Evolutionary conservation across 371 early-diverging fungal genomes (phyloP), one percentile per base, ranked within the genome.

Genomic region (Mortierella sp.): DNA sequence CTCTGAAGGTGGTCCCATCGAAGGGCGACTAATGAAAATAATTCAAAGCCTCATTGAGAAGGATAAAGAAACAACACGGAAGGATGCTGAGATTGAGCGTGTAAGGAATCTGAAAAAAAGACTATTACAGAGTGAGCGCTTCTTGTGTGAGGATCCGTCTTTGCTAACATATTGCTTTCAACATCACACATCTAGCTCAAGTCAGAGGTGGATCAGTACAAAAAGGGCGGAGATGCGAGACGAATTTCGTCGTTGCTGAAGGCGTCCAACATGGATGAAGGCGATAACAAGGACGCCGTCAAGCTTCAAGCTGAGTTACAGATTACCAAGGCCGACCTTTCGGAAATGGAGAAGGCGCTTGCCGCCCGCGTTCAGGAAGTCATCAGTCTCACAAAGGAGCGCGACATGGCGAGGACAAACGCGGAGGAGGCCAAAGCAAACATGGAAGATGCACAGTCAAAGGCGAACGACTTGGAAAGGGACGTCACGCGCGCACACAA

Each of bases 401-500:
- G 64, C 19, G 72, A 72, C 21, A 37, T 24, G 3, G 74, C 69
- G 6, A 53, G 71, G 51, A 34, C 69, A 0, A 69, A 76, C 69
- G 31, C 80, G 51, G 55, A 50, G 10, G 84, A 83, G 34, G 51
- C 75, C 50, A 50, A 50, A 16, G 50, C 50, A 0, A 69, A 76
- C 61, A 40, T 83, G 59, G 55, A 50, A 5, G 84, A 83, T 19
- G 51, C 75, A 14, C 76, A 74, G 13, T 21, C 71, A 34, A 69
- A 77, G 8, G 64, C 28, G 0, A 75, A 83, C 1, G 74, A 73
- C 13, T 14, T 83, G 50, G 54, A 46, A 21, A 77, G 55, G 64
- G 78, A 72, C 11, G 69, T 80, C 43, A 34, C 53, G 10, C 76
- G 80, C 13, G 53, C 75, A 0, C 80, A 83, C 43, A 80, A 80